Conservation (phyloP, 768 basidiomycete species). For the Fomitopsis serialis region DNA sequence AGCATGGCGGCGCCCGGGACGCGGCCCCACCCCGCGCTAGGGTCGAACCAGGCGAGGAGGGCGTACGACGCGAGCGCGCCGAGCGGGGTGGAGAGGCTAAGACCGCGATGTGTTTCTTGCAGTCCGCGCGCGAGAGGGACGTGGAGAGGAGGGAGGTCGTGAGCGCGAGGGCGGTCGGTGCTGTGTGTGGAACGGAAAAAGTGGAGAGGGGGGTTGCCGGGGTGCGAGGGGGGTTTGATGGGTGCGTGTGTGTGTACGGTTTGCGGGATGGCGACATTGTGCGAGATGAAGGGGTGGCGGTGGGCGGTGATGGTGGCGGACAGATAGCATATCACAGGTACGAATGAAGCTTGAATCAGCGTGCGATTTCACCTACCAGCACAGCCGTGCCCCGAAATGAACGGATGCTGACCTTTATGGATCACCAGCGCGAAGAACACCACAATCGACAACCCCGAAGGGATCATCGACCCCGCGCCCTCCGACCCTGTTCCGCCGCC, state of each 20-base stretch:
- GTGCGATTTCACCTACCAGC: neutral
- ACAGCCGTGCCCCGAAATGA: neutral
- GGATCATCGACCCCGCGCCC: constrained; percentile 2
- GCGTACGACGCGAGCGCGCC: constrained; percentile 76
- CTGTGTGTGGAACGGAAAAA: constrained; percentile 33
- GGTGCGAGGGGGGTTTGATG: too few relatives aligned
- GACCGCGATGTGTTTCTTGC: constrained; percentile 66
- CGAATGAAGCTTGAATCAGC: neutral
- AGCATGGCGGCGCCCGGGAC: constrained; percentile 78
- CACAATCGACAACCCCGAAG: constrained; percentile 57
- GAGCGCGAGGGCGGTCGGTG: constrained; percentile 87
- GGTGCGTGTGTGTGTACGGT: too few relatives aligned
- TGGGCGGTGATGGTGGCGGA: too few relatives aligned
- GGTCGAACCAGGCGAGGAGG: constrained; percentile 52
- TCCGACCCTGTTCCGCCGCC: constrained; percentile 24
- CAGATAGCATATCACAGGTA: too few relatives aligned
- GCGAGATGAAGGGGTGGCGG: too few relatives aligned
- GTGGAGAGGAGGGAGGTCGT: constrained; percentile 80
- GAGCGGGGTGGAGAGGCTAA: constrained; percentile 80
- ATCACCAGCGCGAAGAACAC: constrained; percentile 89
- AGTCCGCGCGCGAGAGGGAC: constrained; percentile 59
- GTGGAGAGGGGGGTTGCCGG: neutral
- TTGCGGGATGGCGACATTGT: too few relatives aligned
- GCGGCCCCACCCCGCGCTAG: constrained; percentile 31
- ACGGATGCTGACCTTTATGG: constrained; percentile 67